Conservation (phyloP, 1,139 yeast genomes). For the Blastobotrys apis region DNA sequence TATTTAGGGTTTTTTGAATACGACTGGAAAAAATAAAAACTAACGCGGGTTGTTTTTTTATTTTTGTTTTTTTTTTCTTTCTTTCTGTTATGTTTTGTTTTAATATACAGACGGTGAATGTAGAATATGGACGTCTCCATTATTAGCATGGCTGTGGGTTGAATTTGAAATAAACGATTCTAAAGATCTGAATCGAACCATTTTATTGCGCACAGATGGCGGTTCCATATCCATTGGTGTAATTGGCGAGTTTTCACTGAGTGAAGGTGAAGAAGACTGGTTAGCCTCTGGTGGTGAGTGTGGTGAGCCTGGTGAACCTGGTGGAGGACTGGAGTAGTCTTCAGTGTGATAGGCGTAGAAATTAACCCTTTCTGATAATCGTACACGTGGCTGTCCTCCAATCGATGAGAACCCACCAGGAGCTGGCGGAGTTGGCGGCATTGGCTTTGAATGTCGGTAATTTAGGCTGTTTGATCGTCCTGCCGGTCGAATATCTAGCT, state of each 20-base stretch:
- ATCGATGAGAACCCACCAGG: too few relatives aligned
- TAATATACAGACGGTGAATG: too few relatives aligned
- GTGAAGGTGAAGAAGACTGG: too few relatives aligned
- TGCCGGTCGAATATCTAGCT: not conserved
- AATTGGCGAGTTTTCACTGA: too few relatives aligned
- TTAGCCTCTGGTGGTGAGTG: too few relatives aligned
- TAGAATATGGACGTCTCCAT: too few relatives aligned
- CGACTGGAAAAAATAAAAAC: not conserved
- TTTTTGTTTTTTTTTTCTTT: conserved; percentile 1
- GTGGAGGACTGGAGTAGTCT: too few relatives aligned
- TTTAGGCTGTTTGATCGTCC: not conserved
- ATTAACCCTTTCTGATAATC: conserved; percentile 1
- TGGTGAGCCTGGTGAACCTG: too few relatives aligned
- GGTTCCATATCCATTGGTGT: too few relatives aligned
- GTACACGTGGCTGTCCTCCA: too few relatives aligned
- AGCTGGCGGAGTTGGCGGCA: too few relatives aligned
- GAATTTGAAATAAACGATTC: conserved; percentile 6
- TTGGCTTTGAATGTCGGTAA: not conserved
- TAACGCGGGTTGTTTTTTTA: conserved; percentile 3
- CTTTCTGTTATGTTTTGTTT: not conserved
- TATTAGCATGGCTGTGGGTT: not conserved
- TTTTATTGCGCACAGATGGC: not conserved
- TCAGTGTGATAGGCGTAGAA: conserved; percentile 1
- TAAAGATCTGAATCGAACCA: conserved; percentile 10
- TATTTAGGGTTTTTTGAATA: not conserved